Conservation (phyloP, 2,329 filamentous ascomycete species). For the Biscogniauxia mediterranea region DNA sequence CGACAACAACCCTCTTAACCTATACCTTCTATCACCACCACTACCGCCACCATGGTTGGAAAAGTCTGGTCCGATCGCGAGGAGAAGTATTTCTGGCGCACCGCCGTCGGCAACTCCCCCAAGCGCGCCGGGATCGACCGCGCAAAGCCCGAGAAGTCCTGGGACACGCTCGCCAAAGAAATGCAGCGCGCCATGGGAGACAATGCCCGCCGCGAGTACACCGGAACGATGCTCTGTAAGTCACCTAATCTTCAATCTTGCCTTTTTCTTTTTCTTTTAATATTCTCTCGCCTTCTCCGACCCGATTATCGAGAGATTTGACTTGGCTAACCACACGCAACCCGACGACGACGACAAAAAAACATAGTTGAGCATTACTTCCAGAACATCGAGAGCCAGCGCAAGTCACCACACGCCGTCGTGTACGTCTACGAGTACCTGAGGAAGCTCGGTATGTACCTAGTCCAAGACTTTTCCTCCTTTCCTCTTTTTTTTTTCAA, state of each 20-base stretch:
- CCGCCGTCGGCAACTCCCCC: constrained; percentile 37
- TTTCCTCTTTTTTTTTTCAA: not conserved
- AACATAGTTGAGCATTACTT: constrained; percentile 45
- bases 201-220: constrained; percentile 39
- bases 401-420: constrained; percentile 37
- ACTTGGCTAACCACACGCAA: not conserved
- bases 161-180: constrained; percentile 36
- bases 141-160: constrained; percentile 31
- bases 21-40: not conserved
- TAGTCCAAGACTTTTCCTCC: not conserved
- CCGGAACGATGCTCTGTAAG: constrained; percentile 41
- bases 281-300: constrained; percentile 4
- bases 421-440: constrained; percentile 36
- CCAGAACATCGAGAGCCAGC: constrained; percentile 40
- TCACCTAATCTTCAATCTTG: constrained; percentile 2
- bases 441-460: constrained; percentile 19
- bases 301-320: not conserved
- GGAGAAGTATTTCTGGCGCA: constrained; percentile 49
- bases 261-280: not conserved
- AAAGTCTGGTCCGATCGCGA: constrained; percentile 49
- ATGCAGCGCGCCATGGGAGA: constrained; percentile 40
- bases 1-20: not conserved
- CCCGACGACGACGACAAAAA: not conserved
- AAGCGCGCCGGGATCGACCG: constrained; percentile 30
- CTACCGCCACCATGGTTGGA: constrained; percentile 41